Conservation (phyloP, 1,284 basidiomycete genomes). For the Dichomitus squalens region DNA sequence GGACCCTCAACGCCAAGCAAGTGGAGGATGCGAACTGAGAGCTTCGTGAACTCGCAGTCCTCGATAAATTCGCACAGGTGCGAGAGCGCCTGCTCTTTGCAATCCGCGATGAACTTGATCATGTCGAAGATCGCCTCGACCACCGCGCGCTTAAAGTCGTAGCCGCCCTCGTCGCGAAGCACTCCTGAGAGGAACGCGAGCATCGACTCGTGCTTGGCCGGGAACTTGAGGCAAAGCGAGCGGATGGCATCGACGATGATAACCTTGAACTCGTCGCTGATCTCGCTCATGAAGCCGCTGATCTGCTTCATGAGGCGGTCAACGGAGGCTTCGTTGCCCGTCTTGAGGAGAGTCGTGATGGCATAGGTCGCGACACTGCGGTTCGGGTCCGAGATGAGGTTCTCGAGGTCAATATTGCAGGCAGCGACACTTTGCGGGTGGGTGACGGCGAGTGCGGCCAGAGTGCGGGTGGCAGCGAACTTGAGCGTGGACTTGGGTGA, state of each 20-base stretch:
- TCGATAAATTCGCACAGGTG: conserved; percentile 99
- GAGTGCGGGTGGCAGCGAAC: conserved; percentile 96
- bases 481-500: conserved; percentile 94
- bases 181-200: conserved; percentile 93
- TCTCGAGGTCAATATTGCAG: conserved; percentile 98
- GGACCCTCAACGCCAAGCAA: conserved; percentile 96
- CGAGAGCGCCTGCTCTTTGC: conserved; percentile 95
- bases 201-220: conserved; percentile 94
- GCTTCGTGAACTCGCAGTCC: conserved; percentile 99
- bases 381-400: conserved; percentile 95
- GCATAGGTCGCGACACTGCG: conserved; percentile 98
- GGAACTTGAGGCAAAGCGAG: conserved; percentile 98
- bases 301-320: conserved; percentile 99
- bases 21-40: conserved; percentile 96
- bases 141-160: conserved; percentile 99
- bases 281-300: conserved; percentile 98
- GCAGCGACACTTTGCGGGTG: conserved; percentile 87
- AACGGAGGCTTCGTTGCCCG: conserved; percentile 98
- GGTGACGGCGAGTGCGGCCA: conserved; percentile 84
- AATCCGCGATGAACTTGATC: conserved; percentile 97
- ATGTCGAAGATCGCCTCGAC: conserved; percentile 99
- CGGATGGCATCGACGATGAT: conserved; percentile 99
- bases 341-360: conserved; percentile 99
- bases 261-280: conserved; percentile 99
- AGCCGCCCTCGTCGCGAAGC: conserved; percentile 95